Conservation (phyloP, 306 rosid genomes). For the Hippophae rhamnoides region DNA sequence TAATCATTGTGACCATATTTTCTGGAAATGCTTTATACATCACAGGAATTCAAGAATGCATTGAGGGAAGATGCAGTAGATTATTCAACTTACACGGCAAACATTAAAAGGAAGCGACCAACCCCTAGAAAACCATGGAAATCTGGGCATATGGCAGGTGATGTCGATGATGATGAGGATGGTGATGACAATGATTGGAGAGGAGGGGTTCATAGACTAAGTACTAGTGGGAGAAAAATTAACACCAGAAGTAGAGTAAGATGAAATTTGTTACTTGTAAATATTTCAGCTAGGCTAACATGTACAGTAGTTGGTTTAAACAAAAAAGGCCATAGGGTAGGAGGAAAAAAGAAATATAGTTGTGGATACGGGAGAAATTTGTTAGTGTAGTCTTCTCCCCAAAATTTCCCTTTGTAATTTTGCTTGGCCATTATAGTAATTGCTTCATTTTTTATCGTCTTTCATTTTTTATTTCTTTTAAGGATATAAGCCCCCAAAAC, state of each 20-base stretch:
- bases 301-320: conserved; percentile 71
- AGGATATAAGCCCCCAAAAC: too few relatives aligned
- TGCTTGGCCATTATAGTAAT: conserved; percentile 36
- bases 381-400: conserved; percentile 27
- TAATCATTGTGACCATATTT: conserved; percentile 1
- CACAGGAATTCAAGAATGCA: conserved; percentile 79
- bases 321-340: conserved; percentile 38
- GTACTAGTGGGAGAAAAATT: conserved; percentile 56
- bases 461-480: too few relatives aligned
- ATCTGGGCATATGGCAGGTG: conserved; percentile 33
- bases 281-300: conserved; percentile 76
- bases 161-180: conserved; percentile 40
- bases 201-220: conserved; percentile 45
- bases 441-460: conserved; percentile 34
- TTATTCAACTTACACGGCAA: conserved; percentile 73
- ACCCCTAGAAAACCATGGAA: conserved; percentile 63
- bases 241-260: conserved; percentile 54
- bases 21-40: background rate
- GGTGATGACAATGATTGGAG: conserved; percentile 44
- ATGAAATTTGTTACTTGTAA: conserved; percentile 35
- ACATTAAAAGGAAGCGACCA: conserved; percentile 70
- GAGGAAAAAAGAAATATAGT: conserved; percentile 22
- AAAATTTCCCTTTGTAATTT: conserved; percentile 42
- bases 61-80: conserved; percentile 76
- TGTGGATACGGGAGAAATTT: conserved; percentile 34